These are phyloP conservation scores for Rhodosporidiobolus odoratus DNA, from an alignment of 768 basidiomycete genomes.

Conservation along the genomic window DNA sequence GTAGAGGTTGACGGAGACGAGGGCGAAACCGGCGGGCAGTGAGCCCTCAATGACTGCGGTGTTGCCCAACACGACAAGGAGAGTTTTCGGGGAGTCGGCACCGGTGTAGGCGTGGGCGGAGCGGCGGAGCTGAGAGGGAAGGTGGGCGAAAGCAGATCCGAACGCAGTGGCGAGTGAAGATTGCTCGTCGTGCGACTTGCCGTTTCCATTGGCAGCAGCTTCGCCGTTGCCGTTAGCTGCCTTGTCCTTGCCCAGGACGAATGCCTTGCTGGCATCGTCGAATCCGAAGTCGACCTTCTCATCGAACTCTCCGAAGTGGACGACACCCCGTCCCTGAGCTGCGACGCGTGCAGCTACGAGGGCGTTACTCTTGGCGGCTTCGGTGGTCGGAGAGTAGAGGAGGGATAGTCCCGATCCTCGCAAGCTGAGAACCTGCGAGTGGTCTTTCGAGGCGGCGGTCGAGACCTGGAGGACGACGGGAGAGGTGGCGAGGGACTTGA, in stretches of 20 bases:
- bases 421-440: constrained; percentile 69
- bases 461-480: constrained; percentile 71
- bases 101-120: constrained; percentile 54
- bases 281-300: constrained; percentile 33
- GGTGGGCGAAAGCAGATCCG: constrained; percentile 20
- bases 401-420: constrained; percentile 75
- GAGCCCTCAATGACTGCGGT: constrained; percentile 56
- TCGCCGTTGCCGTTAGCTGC: constrained; percentile 4
- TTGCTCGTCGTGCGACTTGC: constrained; percentile 27
- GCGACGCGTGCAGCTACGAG: constrained; percentile 79
- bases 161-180: too few species aligned
- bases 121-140: constrained; percentile 53
- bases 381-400: constrained; percentile 66
- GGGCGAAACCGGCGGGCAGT: constrained; percentile 41
- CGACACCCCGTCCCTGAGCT: constrained; percentile 62
- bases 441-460: constrained; percentile 54
- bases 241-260: constrained; percentile 7
- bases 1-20: constrained; percentile 56
- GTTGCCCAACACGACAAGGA: constrained; percentile 59
- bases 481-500: constrained; percentile 57
- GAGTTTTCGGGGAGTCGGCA: constrained; percentile 58
- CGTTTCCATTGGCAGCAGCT: constrained; percentile 43
- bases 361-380: constrained; percentile 85
- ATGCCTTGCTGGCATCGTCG: constrained; percentile 22
- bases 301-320: constrained; percentile 65